These are phyloP conservation scores for Scheffersomyces quercinus DNA, from an alignment of 1,139 yeast species.

Conservation along the genomic window DNA sequence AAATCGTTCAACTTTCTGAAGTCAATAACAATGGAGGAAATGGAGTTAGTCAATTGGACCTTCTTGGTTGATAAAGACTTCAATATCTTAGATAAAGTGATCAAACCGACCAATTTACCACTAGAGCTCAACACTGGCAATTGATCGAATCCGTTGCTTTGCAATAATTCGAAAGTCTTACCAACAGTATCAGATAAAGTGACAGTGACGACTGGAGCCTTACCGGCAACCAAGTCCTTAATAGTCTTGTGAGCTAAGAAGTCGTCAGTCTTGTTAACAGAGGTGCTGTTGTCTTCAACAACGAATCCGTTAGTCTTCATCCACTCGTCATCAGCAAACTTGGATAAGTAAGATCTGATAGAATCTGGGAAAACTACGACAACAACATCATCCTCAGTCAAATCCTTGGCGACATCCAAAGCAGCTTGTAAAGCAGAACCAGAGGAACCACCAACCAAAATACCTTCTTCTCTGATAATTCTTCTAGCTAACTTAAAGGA, in stretches of 20 bases:
- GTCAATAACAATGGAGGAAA: constrained; percentile 66
- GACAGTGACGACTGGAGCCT: constrained; percentile 83
- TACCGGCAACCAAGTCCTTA: constrained; percentile 59
- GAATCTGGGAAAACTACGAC: constrained; percentile 89
- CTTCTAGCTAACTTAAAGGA: constrained; percentile 82
- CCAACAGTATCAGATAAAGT: constrained; percentile 60
- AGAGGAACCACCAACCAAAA: constrained; percentile 85
- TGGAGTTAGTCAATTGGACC: constrained; percentile 60
- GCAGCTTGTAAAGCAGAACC: constrained; percentile 87
- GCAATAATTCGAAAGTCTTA: constrained; percentile 69
- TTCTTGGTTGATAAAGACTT: constrained; percentile 66
- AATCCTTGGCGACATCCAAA: constrained; percentile 64
- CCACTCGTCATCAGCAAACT: constrained; percentile 93
- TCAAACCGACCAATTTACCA: constrained; percentile 73
- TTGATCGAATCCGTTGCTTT: constrained; percentile 82
- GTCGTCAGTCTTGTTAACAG: constrained; percentile 51
- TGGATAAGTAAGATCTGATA: constrained; percentile 81
- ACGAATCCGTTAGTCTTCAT: constrained; percentile 75
- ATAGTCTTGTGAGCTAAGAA: constrained; percentile 53
- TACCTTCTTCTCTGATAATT: constrained; percentile 82
- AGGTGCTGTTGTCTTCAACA: constrained; percentile 48
- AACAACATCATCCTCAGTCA: constrained; percentile 72
- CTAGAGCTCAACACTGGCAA: constrained; percentile 67
- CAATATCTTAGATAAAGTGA: constrained; percentile 74
- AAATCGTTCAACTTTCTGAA: constrained; percentile 73